These are phyloP conservation scores for Alternaria gansuensis DNA, from an alignment of 2,329 filamentous ascomycete genomes.

Conservation along the genomic window DNA sequence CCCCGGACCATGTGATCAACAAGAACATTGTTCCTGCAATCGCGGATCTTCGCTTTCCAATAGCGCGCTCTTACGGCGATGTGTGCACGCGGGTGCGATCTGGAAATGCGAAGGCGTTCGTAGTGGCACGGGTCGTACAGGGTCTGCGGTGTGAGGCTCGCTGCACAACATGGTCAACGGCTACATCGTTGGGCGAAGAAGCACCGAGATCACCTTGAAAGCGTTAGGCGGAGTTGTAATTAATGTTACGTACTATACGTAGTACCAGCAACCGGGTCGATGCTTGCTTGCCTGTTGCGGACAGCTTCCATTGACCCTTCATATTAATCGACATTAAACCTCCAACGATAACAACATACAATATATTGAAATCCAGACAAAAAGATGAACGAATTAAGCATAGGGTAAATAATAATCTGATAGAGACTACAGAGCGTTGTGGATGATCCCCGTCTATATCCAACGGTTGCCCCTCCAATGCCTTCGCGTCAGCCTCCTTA, in stretches of 20 bases:
- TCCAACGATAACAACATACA: background rate
- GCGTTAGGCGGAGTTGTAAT: background rate
- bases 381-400: background rate
- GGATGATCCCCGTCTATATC: background rate
- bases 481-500: slow-evolving; percentile 30
- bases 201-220: background rate
- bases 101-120: slow-evolving; percentile 29
- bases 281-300: slow-evolving; percentile 12
- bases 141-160: slow-evolving; percentile 1
- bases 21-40: slow-evolving; percentile 40
- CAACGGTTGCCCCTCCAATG: slow-evolving; percentile 18
- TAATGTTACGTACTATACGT: background rate
- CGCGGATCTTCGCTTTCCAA: slow-evolving; percentile 16
- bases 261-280: slow-evolving; percentile 12
- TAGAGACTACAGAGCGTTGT: background rate
- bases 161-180: slow-evolving; percentile 4
- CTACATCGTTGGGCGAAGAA: slow-evolving; percentile 9
- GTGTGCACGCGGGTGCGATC: background rate
- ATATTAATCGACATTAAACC: background rate
- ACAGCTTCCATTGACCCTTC: background rate
- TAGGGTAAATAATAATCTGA: background rate
- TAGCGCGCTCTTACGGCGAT: slow-evolving; percentile 18
- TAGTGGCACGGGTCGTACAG: background rate
- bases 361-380: background rate
- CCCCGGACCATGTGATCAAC: slow-evolving; percentile 22